A percentile compares a stretch with the other conserved stretches of the same genome.
Evolutionary conservation across 2,329 filamentous ascomycete genomes (phyloP).

Genomic region (Apiospora arundinis): DNA sequence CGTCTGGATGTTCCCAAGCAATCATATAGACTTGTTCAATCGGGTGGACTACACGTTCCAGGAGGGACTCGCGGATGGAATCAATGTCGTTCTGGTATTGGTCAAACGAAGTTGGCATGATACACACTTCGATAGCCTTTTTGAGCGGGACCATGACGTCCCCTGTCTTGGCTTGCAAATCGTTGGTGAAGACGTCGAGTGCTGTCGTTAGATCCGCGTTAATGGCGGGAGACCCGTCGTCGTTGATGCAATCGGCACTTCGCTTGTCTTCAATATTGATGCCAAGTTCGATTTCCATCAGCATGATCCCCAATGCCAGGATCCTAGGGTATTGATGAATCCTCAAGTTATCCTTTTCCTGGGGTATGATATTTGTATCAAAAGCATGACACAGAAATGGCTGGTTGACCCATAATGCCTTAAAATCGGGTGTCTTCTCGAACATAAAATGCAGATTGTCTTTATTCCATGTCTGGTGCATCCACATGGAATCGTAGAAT

Average conservation of each 20-base stretch:
- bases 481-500: slow-evolving; percentile 27
- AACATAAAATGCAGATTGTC: background rate
- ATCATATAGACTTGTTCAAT: background rate
- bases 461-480: slow-evolving; percentile 9
- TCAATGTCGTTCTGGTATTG: background rate
- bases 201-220: background rate
- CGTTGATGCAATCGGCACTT: background rate
- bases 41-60: background rate
- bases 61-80: background rate
- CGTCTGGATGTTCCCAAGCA: background rate
- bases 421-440: background rate
- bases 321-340: slow-evolving; percentile 29
- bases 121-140: background rate
- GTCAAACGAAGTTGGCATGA: background rate
- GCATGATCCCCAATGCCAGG: slow-evolving; percentile 30
- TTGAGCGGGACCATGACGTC: background rate
- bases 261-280: slow-evolving; percentile 24
- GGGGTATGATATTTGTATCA: background rate
- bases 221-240: background rate
- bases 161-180: background rate
- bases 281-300: slow-evolving; percentile 29
- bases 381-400: background rate
- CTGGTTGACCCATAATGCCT: background rate
- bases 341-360: background rate
- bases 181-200: background rate